Evolutionary conservation across 257 asterid species (phyloP).

Genomic region (Solanum microdontum): DNA sequence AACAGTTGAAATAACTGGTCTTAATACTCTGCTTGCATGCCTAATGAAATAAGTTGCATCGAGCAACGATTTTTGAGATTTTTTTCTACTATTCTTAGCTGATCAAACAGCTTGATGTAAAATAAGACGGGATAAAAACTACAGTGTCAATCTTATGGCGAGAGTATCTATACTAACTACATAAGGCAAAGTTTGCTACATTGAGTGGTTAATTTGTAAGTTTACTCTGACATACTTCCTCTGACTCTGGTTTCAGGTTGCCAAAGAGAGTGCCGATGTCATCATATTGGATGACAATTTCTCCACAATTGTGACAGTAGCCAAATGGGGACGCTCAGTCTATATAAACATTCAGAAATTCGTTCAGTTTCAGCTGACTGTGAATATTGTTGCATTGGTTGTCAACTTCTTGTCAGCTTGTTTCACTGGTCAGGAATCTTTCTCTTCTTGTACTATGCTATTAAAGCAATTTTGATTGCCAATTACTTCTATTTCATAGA

Average conservation of each 20-base stretch:
- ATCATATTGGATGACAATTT: constrained; percentile 82
- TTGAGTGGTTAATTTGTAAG: neutral
- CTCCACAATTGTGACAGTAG: constrained; percentile 84
- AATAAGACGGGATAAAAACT: neutral
- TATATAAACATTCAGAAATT: constrained; percentile 82
- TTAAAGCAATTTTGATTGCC: neutral
- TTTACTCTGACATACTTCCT: neutral
- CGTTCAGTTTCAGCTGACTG: constrained; percentile 86
- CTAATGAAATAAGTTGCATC: neutral
- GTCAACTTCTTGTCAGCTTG: constrained; percentile 87
- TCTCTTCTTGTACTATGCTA: neutral
- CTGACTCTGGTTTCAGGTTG: constrained; percentile 40
- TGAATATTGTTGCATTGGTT: constrained; percentile 68
- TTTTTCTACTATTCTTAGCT: neutral
- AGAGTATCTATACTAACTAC: neutral
- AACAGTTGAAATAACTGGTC: neutral
- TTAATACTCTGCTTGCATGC: neutral
- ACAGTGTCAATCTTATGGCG: neutral
- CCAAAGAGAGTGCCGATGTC: constrained; percentile 94
- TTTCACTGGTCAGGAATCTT: constrained; percentile 41
- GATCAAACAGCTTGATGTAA: neutral
- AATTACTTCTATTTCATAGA: neutral
- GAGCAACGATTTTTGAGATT: neutral
- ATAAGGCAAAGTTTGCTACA: neutral
- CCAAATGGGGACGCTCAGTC: constrained; percentile 91